phyloP scores from a whole-genome alignment of 2,329 filamentous ascomycete genomes.

The Epichloe scottii region DNA sequence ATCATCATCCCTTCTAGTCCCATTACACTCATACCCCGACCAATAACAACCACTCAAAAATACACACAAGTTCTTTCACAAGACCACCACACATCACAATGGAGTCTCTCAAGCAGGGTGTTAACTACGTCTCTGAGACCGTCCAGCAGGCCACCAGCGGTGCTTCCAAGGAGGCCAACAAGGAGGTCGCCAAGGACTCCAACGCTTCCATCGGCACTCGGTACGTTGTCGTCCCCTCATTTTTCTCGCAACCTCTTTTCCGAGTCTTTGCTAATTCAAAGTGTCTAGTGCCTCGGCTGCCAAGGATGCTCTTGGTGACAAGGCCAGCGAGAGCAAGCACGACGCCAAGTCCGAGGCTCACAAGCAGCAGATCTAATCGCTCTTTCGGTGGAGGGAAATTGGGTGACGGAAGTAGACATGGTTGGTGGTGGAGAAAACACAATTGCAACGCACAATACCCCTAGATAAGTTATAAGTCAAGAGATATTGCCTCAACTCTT shows the following conservation, averaged over 20 bases:
- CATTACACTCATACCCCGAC: neutral
- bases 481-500: neutral
- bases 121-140: slow-evolving; percentile 53
- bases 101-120: slow-evolving; percentile 46
- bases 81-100: slow-evolving; percentile 25
- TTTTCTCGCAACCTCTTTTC: accelerated
- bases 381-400: neutral
- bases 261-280: slow-evolving; percentile 4
- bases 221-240: slow-evolving; percentile 17
- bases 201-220: slow-evolving; percentile 41
- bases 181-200: slow-evolving; percentile 52
- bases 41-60: slow-evolving; percentile 7
- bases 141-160: slow-evolving; percentile 43
- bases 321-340: slow-evolving; percentile 29
- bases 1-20: neutral
- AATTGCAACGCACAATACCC: slow-evolving; percentile 5
- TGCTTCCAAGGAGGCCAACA: slow-evolving; percentile 57
- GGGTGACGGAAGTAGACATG: neutral
- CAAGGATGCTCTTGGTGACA: slow-evolving; percentile 36
- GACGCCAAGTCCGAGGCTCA: slow-evolving; percentile 27
- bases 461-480: slow-evolving; percentile 5
- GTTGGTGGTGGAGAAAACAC: neutral
- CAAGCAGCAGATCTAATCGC: slow-evolving; percentile 27
- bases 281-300: slow-evolving; percentile 30
- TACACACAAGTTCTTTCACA: slow-evolving; percentile 3